Evolutionary conservation across 1,284 basidiomycete genomes (phyloP).

Genomic region (Hemileia vastatrix): DNA sequence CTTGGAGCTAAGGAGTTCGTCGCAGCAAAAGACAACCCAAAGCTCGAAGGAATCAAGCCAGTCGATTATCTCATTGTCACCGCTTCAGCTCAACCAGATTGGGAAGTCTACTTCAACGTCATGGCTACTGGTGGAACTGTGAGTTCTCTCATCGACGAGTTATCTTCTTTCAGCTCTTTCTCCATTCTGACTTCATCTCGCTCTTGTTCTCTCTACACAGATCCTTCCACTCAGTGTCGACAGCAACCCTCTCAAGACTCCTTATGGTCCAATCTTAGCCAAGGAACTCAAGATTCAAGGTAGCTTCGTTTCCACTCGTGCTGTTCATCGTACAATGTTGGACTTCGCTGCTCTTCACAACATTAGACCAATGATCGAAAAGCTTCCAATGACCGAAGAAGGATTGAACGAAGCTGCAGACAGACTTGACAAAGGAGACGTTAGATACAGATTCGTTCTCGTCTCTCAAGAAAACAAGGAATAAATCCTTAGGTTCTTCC

Average conservation of each 20-base stretch:
- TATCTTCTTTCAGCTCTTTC: not conserved
- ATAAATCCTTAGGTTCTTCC: not conserved
- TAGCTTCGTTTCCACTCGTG: constrained; percentile 34
- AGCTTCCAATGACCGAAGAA: constrained; percentile 38
- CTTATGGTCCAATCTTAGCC: constrained; percentile 35
- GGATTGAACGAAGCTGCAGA: constrained; percentile 35
- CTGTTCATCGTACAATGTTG: constrained; percentile 36
- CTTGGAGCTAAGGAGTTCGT: constrained; percentile 36
- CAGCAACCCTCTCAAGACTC: constrained; percentile 7
- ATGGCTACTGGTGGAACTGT: constrained; percentile 30
- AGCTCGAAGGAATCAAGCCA: constrained; percentile 34
- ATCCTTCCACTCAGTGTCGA: constrained; percentile 34
- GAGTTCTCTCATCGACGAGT: not conserved
- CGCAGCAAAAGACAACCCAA: constrained; percentile 35
- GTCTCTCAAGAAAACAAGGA: constrained; percentile 23
- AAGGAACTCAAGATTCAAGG: constrained; percentile 35
- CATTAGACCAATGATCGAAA: constrained; percentile 37
- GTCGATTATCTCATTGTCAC: constrained; percentile 36
- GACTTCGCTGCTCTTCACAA: constrained; percentile 32
- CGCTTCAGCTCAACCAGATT: constrained; percentile 36
- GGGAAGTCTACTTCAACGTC: constrained; percentile 34
- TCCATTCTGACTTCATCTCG: not conserved
- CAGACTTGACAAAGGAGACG: constrained; percentile 36
- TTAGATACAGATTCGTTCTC: constrained; percentile 38
- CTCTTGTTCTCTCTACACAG: not conserved